Evolutionary conservation across 164 flowering plant genomes (phyloP), one percentile per base, ranked within the genome.

Genomic region (Vitis cinerea): DNA sequence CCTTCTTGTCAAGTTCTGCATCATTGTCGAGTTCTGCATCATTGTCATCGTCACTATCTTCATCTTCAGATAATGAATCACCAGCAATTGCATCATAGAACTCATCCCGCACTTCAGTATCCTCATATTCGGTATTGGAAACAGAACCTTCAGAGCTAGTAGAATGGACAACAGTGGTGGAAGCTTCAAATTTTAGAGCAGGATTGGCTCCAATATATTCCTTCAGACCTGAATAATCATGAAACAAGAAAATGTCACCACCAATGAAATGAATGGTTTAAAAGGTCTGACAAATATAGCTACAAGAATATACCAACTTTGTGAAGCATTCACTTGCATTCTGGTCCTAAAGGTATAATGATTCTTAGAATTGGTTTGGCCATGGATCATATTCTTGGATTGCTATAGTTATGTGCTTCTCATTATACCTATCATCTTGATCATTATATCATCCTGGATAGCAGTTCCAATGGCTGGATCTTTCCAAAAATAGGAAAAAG

Each of bases 121-220:
- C 93, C 48, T 87, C 93, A 77, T 51, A 71, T 11, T 90, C 92
- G 81, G 73, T 69, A 69, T 61, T 81, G 49, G 88, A 65, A 69
- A 58, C 62, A 44, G 88, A 81, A 63, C 31, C 56, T 72, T 69
- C 81, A 59, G 87, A 85, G 31, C 71, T 3, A 71, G 83, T 83
- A 55, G 92, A 69, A 10, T 83, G 82, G 61, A 86, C 50, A 72
- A 84, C 63, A 17, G 84, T 82, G 51, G 87, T 78, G 1, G 84
- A 51, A 62, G 85, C 67, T 67, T 83, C 85, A 65, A 11, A 66
- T 70, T 71, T 72, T 27, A 87, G 75, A 13, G 84, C 73, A 47
- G 98, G 97, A 69, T 89, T 89, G 74, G 98, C 97, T 71, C 80
- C 87, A 70, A 94, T 77, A 72, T 86, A 94, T 76, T 89, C 98